Base-by-base conservation (phyloP, 2,329 filamentous ascomycete genomes). In the Amesomyces nigricolor region DNA sequence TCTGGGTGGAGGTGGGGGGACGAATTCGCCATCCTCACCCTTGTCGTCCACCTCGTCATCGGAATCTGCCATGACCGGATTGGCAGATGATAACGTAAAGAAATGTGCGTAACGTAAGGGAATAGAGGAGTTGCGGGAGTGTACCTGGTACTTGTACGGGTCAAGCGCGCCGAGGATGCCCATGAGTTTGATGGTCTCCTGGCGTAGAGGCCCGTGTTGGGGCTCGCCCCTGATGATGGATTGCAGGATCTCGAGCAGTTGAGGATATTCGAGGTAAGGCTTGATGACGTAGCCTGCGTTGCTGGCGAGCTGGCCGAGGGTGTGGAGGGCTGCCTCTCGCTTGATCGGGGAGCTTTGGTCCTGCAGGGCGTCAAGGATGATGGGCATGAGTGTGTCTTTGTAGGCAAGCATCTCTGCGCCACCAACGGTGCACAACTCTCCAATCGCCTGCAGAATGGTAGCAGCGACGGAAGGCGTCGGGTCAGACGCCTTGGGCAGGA, bases 221-320 rank as follows among this genome's bases (percentile, higher is more conserved):
- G 82, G 79, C 71, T 99, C 95, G 5, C 88, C 89, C 64, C 95
- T 89, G 63, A 97, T 94, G 63, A 99, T 96, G 62, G 88, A 89
- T 68, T 96, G 92, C 10, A 99, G 75, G 29, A 97, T 88, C 58
- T 94, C 91, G 47, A 99, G 83, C 8, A 99, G 81, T 67, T 96
- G 87, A 0, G 95, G 94, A 64, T 97, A 96, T 58, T 99, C 91
- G 47, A 92, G 79, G 65, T 99, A 99, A 0, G 95, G 95, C 54
- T 91, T 85, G 58, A 99, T 97, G 51, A 99, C 95, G 72, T 99
- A 99, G 63, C 95, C 94, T 11, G 91, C 94, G 71, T 96, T 97
- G 67, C 91, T 95, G 5, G 94, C 91, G 53, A 99, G 76, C 68
- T 97, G 91, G 17, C 92, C 92, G 0, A 99, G 78, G 0, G 94